Evolutionary conservation across 2,329 filamentous ascomycete genomes (phyloP).

Genomic region (Dactylellina haptotyla): DNA sequence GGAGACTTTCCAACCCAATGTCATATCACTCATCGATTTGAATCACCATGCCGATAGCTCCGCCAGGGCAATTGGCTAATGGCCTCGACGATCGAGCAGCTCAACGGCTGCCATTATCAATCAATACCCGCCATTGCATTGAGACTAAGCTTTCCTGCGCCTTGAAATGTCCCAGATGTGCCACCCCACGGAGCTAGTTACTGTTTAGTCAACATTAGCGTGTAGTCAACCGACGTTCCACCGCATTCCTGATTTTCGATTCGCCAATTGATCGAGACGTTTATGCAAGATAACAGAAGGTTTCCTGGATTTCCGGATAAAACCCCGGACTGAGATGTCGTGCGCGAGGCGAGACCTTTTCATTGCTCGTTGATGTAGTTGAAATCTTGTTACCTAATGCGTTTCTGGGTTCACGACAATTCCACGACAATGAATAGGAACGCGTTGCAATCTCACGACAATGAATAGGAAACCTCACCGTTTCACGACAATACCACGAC

Average conservation of each 20-base stretch:
- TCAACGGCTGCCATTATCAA: constrained; percentile 13
- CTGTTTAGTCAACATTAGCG: constrained; percentile 16
- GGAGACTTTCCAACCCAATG: background rate
- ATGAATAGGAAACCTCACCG: constrained; percentile 1
- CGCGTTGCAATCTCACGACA: constrained; percentile 7
- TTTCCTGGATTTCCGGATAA: constrained; percentile 34
- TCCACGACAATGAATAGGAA: constrained; percentile 34
- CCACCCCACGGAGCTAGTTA: constrained; percentile 30
- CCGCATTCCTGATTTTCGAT: constrained; percentile 20
- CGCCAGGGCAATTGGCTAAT: constrained; percentile 4
- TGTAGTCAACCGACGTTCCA: constrained; percentile 26
- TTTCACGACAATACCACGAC: constrained; percentile 22
- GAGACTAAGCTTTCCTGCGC: background rate
- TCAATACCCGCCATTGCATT: background rate
- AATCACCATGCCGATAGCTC: background rate
- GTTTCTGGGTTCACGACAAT: constrained; percentile 14
- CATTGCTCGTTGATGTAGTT: too few relatives aligned
- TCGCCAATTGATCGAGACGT: constrained; percentile 20
- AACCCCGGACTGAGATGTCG: constrained; percentile 9
- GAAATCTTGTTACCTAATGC: constrained; percentile 22
- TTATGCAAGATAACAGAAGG: constrained; percentile 30
- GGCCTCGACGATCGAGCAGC: background rate
- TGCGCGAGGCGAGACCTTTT: background rate
- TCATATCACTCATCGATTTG: constrained; percentile 5
- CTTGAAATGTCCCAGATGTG: background rate